Base-by-base conservation (phyloP, 2,329 filamentous ascomycete species). In the Dactylellina parvicollis region DNA sequence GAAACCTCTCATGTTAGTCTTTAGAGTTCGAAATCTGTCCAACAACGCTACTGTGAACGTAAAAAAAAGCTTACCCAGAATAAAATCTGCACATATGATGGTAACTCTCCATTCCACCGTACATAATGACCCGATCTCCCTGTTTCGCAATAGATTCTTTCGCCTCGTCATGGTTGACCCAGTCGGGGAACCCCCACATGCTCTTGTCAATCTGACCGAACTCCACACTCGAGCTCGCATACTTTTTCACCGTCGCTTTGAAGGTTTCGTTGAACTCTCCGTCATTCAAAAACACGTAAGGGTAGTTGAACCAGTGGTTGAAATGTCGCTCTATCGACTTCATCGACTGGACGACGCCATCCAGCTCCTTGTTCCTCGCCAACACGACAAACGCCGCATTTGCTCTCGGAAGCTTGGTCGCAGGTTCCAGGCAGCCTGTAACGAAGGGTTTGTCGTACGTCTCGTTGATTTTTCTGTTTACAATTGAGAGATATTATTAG, bases 11-110 rank as follows among this genome's bases (percentile, higher is more conserved):
- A 24, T 9, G 38, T 42, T 47, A 72, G 59, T 24, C 14, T 24
- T 44, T 57, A 42, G 57, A 40, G 49, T 36, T 64, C 16, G 10
- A n/a, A 30, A 18, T 16, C 20, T 9, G 12, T 10, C 14, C 14
- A 2, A 20, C 36, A 20, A 56, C 9, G 18, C 40, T 40, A 28
- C 34, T 7, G 28, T 14, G 7, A 10, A 44, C 36, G 8, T 28
- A 32, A 62, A 32, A 42, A 38, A 54, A 7, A 50, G 82, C 88
- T 78, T 84, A 95, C 90, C 94, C 95, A 75, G 95, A 99, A 83
- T 99, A 99, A 84, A 99, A 99, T 77, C 95, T 88, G 81, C 95
- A 99, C 95, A 99, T 99, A 82, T 96, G 90, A 79, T 99, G 95
- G 80, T 99, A 99, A 82, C 93, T 97, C 81, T 98, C 95, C 85